Conservation (phyloP, 495 filamentous ascomycete genomes). For the Chaetomium fimeti region DNA sequence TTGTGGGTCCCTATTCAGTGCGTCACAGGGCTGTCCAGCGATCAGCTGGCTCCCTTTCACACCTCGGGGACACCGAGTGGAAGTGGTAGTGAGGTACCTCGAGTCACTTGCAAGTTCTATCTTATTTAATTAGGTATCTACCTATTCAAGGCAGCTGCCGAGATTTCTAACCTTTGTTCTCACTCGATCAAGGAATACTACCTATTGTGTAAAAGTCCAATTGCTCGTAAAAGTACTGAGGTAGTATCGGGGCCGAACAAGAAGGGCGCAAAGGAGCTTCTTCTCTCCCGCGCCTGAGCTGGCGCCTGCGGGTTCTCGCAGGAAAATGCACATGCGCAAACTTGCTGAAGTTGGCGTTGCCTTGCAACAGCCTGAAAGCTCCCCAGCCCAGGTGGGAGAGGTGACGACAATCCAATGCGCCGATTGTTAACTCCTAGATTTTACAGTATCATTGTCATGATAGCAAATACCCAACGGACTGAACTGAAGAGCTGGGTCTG, state of each 20-base stretch:
- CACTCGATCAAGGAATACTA: neutral
- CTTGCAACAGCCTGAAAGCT: too few species aligned
- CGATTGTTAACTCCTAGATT: too few species aligned
- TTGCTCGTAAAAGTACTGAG: neutral
- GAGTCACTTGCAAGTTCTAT: too few species aligned
- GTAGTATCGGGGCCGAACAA: neutral
- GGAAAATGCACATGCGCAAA: neutral
- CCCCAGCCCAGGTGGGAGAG: too few species aligned
- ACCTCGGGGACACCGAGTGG: too few species aligned
- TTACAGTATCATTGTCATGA: too few species aligned
- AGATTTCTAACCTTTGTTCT: neutral
- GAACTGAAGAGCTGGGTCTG: too few species aligned
- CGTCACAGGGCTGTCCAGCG: neutral
- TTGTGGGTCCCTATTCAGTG: conserved; percentile 12
- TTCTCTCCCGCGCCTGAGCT: neutral
- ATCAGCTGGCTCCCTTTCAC: neutral
- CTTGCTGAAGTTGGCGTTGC: neutral
- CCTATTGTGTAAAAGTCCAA: neutral
- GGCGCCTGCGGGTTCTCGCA: neutral
- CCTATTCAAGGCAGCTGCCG: too few species aligned
- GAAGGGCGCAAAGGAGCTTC: neutral
- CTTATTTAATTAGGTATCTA: too few species aligned
- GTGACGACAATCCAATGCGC: too few species aligned
- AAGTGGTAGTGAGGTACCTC: too few species aligned
- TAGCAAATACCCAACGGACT: too few species aligned